Percentiles rank a stretch among this genome's conserved stretches.
Evolutionary conservation across 176 grass and related monocot genomes (phyloP).

Genomic region (Eremochloa ophiuroides): DNA sequence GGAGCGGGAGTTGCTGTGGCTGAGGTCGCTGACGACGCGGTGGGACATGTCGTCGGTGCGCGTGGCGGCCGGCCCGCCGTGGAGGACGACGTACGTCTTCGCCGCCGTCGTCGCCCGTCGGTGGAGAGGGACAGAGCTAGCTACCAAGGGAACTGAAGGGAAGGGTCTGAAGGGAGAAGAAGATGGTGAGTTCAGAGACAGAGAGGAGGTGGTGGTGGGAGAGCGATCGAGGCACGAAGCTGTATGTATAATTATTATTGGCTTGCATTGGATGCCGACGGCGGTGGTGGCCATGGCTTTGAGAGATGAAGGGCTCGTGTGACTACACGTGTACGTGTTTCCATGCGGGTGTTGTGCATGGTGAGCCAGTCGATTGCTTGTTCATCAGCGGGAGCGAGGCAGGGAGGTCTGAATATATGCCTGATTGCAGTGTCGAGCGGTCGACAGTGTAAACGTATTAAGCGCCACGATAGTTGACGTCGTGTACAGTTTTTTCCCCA

Average conservation of each 20-base stretch:
- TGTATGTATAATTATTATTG: conserved; percentile 3
- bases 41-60: conserved; percentile 17
- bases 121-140: background rate
- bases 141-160: background rate
- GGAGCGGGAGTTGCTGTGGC: conserved; percentile 8
- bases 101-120: background rate
- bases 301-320: conserved; percentile 4
- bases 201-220: background rate
- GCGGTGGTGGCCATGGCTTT: conserved; percentile 16
- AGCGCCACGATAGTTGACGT: background rate
- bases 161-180: background rate
- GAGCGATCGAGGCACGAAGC: background rate
- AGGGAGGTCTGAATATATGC: background rate
- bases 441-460: background rate
- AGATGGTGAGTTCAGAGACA: conserved; percentile 25
- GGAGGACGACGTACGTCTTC: background rate
- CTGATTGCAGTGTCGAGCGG: background rate
- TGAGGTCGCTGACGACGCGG: conserved; percentile 39
- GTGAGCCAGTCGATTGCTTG: conserved; percentile 5
- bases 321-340: conserved; percentile 12
- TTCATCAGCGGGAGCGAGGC: background rate
- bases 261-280: background rate
- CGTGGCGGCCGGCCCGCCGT: conserved; percentile 12
- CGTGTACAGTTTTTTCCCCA: background rate
- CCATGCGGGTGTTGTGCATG: background rate